Base-by-base conservation (phyloP, 306 rosid genomes). In the Vigna hirtella region DNA sequence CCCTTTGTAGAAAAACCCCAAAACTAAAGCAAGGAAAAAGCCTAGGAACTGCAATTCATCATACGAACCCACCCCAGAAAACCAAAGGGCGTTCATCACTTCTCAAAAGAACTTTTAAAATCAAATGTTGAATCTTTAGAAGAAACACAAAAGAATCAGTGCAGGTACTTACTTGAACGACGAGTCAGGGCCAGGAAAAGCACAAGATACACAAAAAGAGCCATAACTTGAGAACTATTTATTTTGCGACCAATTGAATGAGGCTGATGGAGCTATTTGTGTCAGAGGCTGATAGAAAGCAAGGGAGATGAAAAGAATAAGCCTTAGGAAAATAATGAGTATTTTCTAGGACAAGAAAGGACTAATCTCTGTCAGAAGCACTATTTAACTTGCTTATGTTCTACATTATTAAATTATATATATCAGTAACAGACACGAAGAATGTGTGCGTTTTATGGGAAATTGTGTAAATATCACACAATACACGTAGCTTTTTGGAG, bases 141-240 rank as follows among this genome's bases (percentile, higher is more conserved):
- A 38, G 12, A 32, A 50, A 20, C 2, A 72, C 2, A 9, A 15
- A 24, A 0, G 15, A 69, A 73, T 13, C 9, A 67, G 74, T 38
- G 7, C 11, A 65, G 71, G 32, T 14, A 75, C 95, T 91, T 93
- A 93, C 98, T 90, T 83, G 98, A 93, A 59, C 74, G 89, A 71
- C 77, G 82, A 68, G 86, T 77, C 13, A 91, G 81, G 70, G 89
- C 87, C 36, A 88, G 56, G 85, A 93, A 78, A 56, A 93, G 63
- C 83, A 86, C 69, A 50, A 88, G 38, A 62, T 78, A 91, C 67
- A 91, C 65, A 38, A 83, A 79, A 81, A 78, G 49, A 69, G 87
- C 89, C 98, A 91, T 91, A 77, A 80, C 0, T 43, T 26, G 74
- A 56, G 48, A 49, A 64, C 28, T 75, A 34, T 38, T 10, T 36